Evolutionary conservation across 805 yeast species (phyloP).

Genomic region (Schwanniomyces polymorphus): DNA sequence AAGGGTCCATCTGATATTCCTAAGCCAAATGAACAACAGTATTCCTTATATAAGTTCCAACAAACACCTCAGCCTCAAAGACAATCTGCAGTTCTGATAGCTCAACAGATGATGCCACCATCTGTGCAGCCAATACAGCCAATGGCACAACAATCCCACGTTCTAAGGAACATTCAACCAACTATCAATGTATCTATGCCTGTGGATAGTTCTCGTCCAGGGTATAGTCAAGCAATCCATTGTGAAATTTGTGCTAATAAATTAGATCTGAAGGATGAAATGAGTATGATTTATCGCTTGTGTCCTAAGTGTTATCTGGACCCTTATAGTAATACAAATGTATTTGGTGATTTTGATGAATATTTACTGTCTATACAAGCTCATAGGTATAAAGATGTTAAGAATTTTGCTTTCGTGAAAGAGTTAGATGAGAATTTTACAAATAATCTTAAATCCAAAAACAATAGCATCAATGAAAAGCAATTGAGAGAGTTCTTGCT

Average conservation of each 20-base stretch:
- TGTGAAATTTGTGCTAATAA: constrained; percentile 28
- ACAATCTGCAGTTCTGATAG: constrained; percentile 3
- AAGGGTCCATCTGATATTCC: neutral
- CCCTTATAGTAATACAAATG: constrained; percentile 26
- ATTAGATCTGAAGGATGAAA: constrained; percentile 23
- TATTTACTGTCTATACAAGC: constrained; percentile 20
- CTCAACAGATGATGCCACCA: constrained; percentile 4
- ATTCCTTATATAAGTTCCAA: constrained; percentile 9
- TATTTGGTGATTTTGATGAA: constrained; percentile 26
- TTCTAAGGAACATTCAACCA: constrained; percentile 9
- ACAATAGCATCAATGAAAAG: constrained; percentile 26
- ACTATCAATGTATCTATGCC: constrained; percentile 15
- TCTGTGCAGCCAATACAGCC: constrained; percentile 6
- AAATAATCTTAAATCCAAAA: constrained; percentile 19
- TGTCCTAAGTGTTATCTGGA: constrained; percentile 27
- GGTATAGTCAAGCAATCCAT: constrained; percentile 6
- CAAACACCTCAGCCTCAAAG: constrained; percentile 1
- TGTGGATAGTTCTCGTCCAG: constrained; percentile 4
- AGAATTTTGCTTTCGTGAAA: constrained; percentile 17
- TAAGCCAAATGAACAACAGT: constrained; percentile 9
- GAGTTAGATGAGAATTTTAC: constrained; percentile 20
- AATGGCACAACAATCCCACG: constrained; percentile 4
- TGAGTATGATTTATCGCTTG: constrained; percentile 24
- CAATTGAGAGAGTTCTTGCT: constrained; percentile 35
- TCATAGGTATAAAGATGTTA: constrained; percentile 12